These are phyloP conservation scores for Epichloe gansuensis DNA, from an alignment of 2,329 filamentous ascomycete genomes.

Conservation along the genomic window DNA sequence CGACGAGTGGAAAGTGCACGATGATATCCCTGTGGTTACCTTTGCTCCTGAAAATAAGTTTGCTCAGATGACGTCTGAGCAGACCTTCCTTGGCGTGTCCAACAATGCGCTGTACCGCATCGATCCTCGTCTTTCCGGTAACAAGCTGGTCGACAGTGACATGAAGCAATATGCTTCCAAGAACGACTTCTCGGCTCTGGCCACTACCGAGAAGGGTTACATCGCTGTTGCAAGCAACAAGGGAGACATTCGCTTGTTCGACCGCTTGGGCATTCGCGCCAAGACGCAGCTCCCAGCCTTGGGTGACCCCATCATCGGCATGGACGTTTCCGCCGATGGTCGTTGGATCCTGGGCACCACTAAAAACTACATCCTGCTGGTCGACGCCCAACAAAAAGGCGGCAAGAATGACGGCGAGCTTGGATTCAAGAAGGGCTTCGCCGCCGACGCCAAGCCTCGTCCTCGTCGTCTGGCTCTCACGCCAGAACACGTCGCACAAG, in stretches of 20 bases:
- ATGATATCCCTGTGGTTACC: conserved; percentile 82
- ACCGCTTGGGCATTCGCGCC: conserved; percentile 89
- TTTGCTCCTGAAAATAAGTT: conserved; percentile 98
- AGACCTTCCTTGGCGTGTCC: conserved; percentile 89
- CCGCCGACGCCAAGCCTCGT: conserved; percentile 85
- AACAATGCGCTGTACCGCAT: conserved; percentile 87
- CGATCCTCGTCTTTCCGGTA: conserved; percentile 77
- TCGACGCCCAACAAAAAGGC: conserved; percentile 78
- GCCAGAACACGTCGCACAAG: conserved; percentile 88
- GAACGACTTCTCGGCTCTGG: conserved; percentile 90
- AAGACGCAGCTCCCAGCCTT: conserved; percentile 95
- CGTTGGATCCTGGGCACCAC: conserved; percentile 93
- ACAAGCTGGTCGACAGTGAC: conserved; percentile 84
- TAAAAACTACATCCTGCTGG: conserved; percentile 83
- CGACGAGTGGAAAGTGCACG: conserved; percentile 96
- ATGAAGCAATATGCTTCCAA: conserved; percentile 95
- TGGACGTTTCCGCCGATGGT: conserved; percentile 91
- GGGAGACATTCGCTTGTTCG: conserved; percentile 92
- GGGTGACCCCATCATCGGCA: conserved; percentile 84
- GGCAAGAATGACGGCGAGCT: conserved; percentile 97
- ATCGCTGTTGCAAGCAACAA: conserved; percentile 96
- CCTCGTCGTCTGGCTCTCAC: conserved; percentile 80
- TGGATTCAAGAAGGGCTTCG: conserved; percentile 90
- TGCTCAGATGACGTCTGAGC: conserved; percentile 88
- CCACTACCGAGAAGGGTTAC: conserved; percentile 92